These are phyloP conservation scores for Agrocybe chaxingu DNA, from an alignment of 768 basidiomycete species.

Conservation along the genomic window DNA sequence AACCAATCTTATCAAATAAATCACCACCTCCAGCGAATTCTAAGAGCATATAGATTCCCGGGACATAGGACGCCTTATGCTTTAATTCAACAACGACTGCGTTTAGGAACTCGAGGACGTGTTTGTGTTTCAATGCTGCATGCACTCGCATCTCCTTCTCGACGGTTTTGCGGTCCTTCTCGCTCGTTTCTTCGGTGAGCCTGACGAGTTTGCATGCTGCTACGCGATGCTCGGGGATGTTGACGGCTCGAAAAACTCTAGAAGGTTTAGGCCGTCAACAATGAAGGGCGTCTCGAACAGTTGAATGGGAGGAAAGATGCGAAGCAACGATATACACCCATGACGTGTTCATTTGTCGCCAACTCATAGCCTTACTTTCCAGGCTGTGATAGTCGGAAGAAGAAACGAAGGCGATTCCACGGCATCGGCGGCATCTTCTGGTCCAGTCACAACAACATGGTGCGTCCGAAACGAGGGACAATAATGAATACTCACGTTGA, in stretches of 20 bases:
- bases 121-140: constrained; percentile 67
- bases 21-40: constrained; percentile 94
- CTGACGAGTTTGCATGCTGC: constrained; percentile 87
- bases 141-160: constrained; percentile 95
- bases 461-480: neutral
- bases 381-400: neutral
- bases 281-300: neutral
- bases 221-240: constrained; percentile 59
- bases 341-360: no score
- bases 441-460: neutral
- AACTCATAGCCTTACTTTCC: no score
- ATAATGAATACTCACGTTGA: constrained; percentile 57
- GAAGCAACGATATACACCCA: no score
- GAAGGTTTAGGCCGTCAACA: neutral
- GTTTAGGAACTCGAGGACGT: constrained; percentile 83
- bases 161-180: constrained; percentile 71
- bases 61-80: constrained; percentile 54
- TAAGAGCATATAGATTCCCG: constrained; percentile 89
- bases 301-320: no score
- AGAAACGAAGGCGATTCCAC: neutral
- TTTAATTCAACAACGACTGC: constrained; percentile 71
- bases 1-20: constrained; percentile 98
- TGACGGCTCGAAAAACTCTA: constrained; percentile 83
- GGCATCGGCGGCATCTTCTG: neutral
- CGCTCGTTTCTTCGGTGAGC: constrained; percentile 59